Base-by-base conservation (phyloP, 192 early-diverging fungal genomes). In the Dimargaris xerosporica region DNA sequence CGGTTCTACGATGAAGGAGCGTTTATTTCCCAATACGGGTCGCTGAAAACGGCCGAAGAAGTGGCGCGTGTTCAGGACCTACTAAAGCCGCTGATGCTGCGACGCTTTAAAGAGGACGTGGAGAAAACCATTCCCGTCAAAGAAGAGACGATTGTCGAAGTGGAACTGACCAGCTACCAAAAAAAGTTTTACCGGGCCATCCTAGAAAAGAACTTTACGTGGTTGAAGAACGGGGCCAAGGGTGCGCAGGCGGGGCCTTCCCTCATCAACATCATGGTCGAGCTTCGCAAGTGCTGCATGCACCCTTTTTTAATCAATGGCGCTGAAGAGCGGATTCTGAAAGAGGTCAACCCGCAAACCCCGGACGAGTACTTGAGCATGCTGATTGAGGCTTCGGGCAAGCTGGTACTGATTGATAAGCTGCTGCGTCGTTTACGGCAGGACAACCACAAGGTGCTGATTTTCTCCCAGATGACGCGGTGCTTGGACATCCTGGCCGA, bases 111-210 rank as follows among this genome's bases (percentile, higher is more conserved):
- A 67, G 88, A 92, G 71, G 88, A 92, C 71, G 90, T 92, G 7
- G 90, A 92, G 69, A 88, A 85, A 63, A 81, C 81, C 5, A 89
- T 92, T 65, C 90, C 90, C 1, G 81, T 90, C 61, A 92, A 92
- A 64, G 90, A 91, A 69, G 90, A 92, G 66, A 91, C 88, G n/a
- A 82, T 92, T 28, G 82, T 92, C 34, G 88, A 91, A 71, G 88
- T 90, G 28, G 86, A 89, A 65, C 66, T 92, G n/a, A 91, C 90
- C 16, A 83, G 80, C 1, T 78, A 83, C 28, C 90, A 92, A 60
- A 90, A 91, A 68, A 85, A 87, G 67, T 91, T 82, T 73, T 92
- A 92, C 65, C 71, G 86, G 17, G 89, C 90, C 12, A 89, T 91
- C 66, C 64, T 90, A 44, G 90, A 91, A 65, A 76, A 71, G 62